phyloP scores from a whole-genome alignment of 805 yeast genomes.

The Metschnikowia hibisci region DNA sequence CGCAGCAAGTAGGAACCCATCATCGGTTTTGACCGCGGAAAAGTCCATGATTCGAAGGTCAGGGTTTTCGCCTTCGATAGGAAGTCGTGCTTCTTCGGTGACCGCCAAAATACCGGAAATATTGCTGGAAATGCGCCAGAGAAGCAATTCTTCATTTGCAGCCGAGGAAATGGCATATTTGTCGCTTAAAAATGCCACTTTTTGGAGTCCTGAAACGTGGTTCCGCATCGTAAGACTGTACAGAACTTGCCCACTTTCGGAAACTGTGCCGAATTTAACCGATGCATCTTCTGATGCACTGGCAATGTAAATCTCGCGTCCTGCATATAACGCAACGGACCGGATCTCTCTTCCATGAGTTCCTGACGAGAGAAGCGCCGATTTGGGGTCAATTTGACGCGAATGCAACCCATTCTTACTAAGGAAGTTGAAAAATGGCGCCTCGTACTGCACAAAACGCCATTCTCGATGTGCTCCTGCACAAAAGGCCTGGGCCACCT shows the following conservation, averaged over 20 bases:
- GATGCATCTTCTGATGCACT: conserved; percentile 91
- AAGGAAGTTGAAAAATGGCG: conserved; percentile 50
- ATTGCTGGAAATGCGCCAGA: conserved; percentile 61
- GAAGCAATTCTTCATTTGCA: conserved; percentile 82
- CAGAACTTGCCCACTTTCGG: conserved; percentile 38
- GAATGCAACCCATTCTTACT: conserved; percentile 47
- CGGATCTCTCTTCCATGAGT: conserved; percentile 92
- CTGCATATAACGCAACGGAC: conserved; percentile 55
- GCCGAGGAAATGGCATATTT: conserved; percentile 50
- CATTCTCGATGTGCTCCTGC: conserved; percentile 93
- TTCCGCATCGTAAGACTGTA: conserved; percentile 62
- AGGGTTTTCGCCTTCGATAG: conserved; percentile 56
- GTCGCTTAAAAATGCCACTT: conserved; percentile 56
- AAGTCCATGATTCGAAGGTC: conserved; percentile 92
- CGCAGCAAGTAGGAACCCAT: conserved; percentile 54
- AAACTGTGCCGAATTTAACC: conserved; percentile 50
- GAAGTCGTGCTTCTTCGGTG: conserved; percentile 47
- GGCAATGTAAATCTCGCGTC: conserved; percentile 44
- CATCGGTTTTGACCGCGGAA: conserved; percentile 36
- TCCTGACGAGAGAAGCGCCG: conserved; percentile 48
- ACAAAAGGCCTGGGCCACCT: conserved; percentile 65
- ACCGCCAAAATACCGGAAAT: conserved; percentile 42
- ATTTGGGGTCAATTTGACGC: conserved; percentile 20
- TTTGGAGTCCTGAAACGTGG: conserved; percentile 88
- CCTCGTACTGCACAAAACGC: conserved; percentile 41